Percentiles rank a stretch among this genome's conserved stretches.
phyloP scores from a whole-genome alignment of 345 rosid genomes.

The Diplotaxis tenuifolia region DNA sequence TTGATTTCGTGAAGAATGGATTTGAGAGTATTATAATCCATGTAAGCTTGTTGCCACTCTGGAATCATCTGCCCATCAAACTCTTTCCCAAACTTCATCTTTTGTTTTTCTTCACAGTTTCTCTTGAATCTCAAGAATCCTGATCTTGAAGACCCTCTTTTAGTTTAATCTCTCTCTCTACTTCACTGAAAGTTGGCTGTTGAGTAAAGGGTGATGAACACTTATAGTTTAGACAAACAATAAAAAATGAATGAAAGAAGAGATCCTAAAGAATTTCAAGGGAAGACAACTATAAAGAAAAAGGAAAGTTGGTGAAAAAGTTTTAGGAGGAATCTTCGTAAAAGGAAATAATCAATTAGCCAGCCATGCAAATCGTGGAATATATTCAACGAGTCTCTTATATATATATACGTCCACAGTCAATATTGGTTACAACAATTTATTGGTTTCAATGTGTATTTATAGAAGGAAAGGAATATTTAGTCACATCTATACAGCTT shows the following conservation, averaged over 20 bases:
- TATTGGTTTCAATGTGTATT: not conserved
- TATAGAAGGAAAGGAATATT: constrained; percentile 1
- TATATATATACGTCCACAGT: not conserved
- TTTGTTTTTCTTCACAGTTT: too few species aligned
- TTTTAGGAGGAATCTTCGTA: not conserved
- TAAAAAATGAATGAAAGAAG: not conserved
- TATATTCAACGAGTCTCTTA: constrained; percentile 7
- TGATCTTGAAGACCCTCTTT: too few species aligned
- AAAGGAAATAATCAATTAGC: not conserved
- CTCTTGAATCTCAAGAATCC: too few species aligned
- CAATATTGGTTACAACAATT: not conserved
- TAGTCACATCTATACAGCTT: not conserved
- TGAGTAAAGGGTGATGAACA: not conserved
- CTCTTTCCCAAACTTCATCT: constrained; percentile 79
- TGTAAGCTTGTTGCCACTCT: constrained; percentile 75
- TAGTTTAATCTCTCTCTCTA: too few species aligned
- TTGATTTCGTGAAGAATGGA: constrained; percentile 40
- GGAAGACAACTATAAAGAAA: not conserved
- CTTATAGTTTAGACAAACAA: not conserved
- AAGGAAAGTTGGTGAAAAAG: not conserved
- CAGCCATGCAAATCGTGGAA: constrained; percentile 26
- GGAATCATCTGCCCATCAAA: constrained; percentile 61
- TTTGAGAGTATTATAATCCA: constrained; percentile 49
- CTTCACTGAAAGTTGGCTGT: constrained; percentile 1
- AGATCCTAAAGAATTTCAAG: not conserved